Evolutionary conservation across 306 rosid species (phyloP), one percentile per base, ranked within the genome.

Genomic region (Heteromeles arbutifolia): DNA sequence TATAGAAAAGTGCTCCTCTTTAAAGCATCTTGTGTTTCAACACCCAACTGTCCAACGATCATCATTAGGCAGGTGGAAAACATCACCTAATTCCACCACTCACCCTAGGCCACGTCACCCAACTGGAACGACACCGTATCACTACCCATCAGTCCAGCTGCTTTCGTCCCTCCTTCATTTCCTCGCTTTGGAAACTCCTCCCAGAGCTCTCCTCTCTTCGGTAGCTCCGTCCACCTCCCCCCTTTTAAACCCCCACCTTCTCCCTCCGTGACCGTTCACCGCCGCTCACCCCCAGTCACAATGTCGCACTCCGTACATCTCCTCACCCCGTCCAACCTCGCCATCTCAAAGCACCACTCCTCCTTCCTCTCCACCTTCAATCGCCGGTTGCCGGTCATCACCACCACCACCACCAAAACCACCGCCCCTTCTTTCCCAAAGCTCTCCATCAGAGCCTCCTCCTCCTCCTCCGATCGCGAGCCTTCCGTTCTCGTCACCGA

Each of bases 301-400:
- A 96, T 96, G 99, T 78, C 93, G 4, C 96, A 85, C 45, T 88
- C 93, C 56, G 85, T 89, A 66, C 92, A 90, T 6, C 82, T 88
- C 82, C 83, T 84, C 78, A 82, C 87, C 45, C 77, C 88, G 63
- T 76, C 79, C 6, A 31, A 52, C 78, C 73, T 73, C 52, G 12
- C 81, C 52, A 22, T 74, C 54, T 29, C 83, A 34, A 68, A 71
- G 52, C 80, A 73, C 61, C 41, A 74, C 75, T 62, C 50, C 67
- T 58, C 78, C 32, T 56, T 72, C 25, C 69, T 74, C 14, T 73
- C 68, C 37, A 10, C 37, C 81, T 5, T 57, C 69, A 69, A 37
- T 54, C 70, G 79, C 69, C 70, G 84, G 26, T 77, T 82, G 22
- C 85, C 90, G 7, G 72, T 77, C 67, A 67, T 77, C 67, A 67